Evolutionary conservation across 2,329 filamentous ascomycete genomes (phyloP), one percentile per base, ranked within the genome.

Genomic region (Alternaria angustiovoidea): DNA sequence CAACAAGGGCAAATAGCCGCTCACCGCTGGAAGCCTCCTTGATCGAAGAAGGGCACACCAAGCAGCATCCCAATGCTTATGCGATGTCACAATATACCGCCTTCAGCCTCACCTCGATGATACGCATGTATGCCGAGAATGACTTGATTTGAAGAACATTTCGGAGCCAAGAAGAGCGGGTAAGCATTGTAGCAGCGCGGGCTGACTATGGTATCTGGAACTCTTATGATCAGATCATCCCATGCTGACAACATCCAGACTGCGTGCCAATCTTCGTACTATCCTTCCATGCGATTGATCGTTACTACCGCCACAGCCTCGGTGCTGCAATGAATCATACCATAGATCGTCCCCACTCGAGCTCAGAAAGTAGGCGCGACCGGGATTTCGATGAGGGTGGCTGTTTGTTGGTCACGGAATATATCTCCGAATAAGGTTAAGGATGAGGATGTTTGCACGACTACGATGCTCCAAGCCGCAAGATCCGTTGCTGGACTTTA

Each of bases 121-220:
- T 0, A 26, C 24, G 24, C 24, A 26, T 26, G 7, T 26, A 7
- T 7, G 24, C 24, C 24, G 24, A 26, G 0, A 7, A 26, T 26
- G 24, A 26, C 24, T 26, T 26, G 0, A 0, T 26, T 26, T 0
- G 0, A 30, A 4, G 28, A 1, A 30, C 4, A 0, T 4, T 30
- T 11, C 28, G 7, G 16, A 1, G 30, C 46, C 4, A 34, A 22
- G 46, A 2, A 20, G 4, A 24, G 12, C 28, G 7, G 46, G 46
- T 24, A 48, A 36, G 46, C 30, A 48, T 16, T 5, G 18, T 20
- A 14, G 18, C 8, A n/a, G 20, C 0, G 20, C n/a, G 46, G 18
- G 46, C 46, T 11, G 6, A 48, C 18, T 22, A 8, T 18, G 5
- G 18, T 6, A 6, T 5, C 0, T 18, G 22, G 14, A 28, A 2